Percentiles rank a stretch among this genome's conserved stretches.
These are phyloP conservation scores for Parietichytrium sp. DNA, from an alignment of 108 stramenopile genomes.

Conservation along the genomic window DNA sequence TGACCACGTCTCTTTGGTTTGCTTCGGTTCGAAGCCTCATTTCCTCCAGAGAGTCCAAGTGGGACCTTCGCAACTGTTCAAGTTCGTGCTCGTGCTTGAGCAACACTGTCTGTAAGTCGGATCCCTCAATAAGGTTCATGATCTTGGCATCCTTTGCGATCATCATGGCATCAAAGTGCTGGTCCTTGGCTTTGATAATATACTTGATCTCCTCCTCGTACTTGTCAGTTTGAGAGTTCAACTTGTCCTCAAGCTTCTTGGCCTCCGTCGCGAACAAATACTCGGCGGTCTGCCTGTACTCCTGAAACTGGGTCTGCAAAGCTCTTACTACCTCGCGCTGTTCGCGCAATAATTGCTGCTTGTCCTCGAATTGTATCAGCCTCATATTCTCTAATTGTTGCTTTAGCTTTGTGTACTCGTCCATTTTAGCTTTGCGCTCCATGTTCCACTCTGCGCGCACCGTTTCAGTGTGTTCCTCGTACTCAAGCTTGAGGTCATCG, in stretches of 20 bases:
- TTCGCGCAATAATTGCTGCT: not conserved
- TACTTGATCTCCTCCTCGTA: constrained; percentile 39
- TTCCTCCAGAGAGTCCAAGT: not conserved
- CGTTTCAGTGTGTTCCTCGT: constrained; percentile 1
- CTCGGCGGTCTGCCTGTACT: constrained; percentile 26
- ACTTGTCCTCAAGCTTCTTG: not conserved
- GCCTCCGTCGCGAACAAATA: not conserved
- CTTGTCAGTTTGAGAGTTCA: not conserved
- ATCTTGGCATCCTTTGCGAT: constrained; percentile 18
- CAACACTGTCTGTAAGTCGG: constrained; percentile 7
- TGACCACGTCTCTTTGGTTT: not conserved
- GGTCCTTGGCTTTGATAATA: constrained; percentile 29
- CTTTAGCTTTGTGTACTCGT: not conserved
- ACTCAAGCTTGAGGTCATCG: constrained; percentile 16
- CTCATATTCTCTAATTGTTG: constrained; percentile 3
- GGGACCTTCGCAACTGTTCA: not conserved
- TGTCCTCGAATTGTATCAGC: constrained; percentile 20
- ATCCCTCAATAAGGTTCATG: constrained; percentile 1
- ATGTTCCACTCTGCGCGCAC: constrained; percentile 35
- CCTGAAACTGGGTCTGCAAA: constrained; percentile 24
- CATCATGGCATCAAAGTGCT: constrained; percentile 39
- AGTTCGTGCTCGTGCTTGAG: constrained; percentile 27
- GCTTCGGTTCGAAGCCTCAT: constrained; percentile 21
- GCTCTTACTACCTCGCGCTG: constrained; percentile 19
- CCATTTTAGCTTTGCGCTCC: not conserved